phyloP scores from a whole-genome alignment of 2,329 filamentous ascomycete species.

The Elsinoe arachidis region DNA sequence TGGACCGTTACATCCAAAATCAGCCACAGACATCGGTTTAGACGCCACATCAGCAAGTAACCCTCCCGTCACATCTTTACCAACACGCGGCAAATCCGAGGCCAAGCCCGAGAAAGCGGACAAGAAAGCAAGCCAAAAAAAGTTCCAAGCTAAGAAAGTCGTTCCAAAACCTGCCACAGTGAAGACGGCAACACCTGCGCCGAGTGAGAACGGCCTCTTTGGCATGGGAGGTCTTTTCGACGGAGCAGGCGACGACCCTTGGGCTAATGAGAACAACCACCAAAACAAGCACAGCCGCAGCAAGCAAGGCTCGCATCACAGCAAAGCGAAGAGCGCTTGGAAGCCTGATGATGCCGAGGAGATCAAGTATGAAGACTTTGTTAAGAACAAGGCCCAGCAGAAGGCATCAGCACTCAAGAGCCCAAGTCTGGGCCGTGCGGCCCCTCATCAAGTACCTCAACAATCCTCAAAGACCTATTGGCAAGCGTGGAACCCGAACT shows the following conservation, averaged over 20 bases:
- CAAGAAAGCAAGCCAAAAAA: background rate
- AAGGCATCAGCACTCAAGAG: background rate
- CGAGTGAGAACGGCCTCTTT: slow-evolving; percentile 8
- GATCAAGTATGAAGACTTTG: background rate
- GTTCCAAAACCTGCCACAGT: background rate
- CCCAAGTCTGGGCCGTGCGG: background rate
- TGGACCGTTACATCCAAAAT: slow-evolving; percentile 11
- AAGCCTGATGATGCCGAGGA: background rate
- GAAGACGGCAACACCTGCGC: slow-evolving; percentile 1
- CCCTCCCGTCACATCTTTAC: too few relatives aligned
- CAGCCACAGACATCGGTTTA: slow-evolving; percentile 12
- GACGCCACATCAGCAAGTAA: background rate
- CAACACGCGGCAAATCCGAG: background rate
- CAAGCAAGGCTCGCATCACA: background rate
- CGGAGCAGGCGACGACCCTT: slow-evolving; percentile 22
- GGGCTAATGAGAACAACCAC: background rate
- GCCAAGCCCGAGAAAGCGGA: background rate
- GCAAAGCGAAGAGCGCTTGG: background rate
- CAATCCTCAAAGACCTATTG: background rate
- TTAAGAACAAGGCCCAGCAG: background rate
- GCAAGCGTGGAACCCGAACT: background rate
- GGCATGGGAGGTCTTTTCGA: slow-evolving; percentile 27
- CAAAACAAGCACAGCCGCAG: background rate
- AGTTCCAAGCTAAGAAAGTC: background rate
- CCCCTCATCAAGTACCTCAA: background rate